Conservation (phyloP, 495 filamentous ascomycete genomes). For the Talaromyces thailandensis region DNA sequence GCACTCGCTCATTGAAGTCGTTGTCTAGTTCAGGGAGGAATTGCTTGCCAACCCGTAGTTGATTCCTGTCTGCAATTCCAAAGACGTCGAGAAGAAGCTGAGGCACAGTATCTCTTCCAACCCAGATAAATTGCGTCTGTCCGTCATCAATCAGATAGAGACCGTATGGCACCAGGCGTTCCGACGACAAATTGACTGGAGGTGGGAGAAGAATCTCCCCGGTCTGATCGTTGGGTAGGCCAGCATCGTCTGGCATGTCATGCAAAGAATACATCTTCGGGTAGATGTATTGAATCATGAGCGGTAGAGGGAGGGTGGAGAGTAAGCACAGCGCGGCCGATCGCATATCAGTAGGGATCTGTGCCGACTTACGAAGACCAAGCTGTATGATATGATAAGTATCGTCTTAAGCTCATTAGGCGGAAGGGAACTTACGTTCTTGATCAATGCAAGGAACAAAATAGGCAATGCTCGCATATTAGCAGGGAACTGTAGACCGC, state of each 20-base stretch:
- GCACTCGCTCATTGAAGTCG: conserved; percentile 91
- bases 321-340: conserved; percentile 88
- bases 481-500: conserved; percentile 84
- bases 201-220: conserved; percentile 84
- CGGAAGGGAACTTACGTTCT: conserved; percentile 58
- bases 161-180: conserved; percentile 83
- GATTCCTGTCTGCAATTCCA: conserved; percentile 65
- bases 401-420: not conserved
- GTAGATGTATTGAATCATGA: conserved; percentile 96
- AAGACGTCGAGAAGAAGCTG: conserved; percentile 88
- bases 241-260: conserved; percentile 95
- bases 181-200: conserved; percentile 77
- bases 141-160: conserved; percentile 96
- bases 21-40: conserved; percentile 79
- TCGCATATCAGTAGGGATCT: conserved; percentile 92
- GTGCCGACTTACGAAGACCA: conserved; percentile 86
- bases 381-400: conserved; percentile 39
- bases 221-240: conserved; percentile 72
- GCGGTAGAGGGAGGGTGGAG: conserved; percentile 82
- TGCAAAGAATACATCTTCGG: conserved; percentile 88
- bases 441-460: conserved; percentile 87
- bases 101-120: conserved; percentile 85
- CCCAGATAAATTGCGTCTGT: conserved; percentile 96
- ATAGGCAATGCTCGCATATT: conserved; percentile 84
- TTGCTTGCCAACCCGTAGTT: conserved; percentile 85